Base-by-base conservation (phyloP, 2,329 filamentous ascomycete genomes). In the Diaporthe amygdali region DNA sequence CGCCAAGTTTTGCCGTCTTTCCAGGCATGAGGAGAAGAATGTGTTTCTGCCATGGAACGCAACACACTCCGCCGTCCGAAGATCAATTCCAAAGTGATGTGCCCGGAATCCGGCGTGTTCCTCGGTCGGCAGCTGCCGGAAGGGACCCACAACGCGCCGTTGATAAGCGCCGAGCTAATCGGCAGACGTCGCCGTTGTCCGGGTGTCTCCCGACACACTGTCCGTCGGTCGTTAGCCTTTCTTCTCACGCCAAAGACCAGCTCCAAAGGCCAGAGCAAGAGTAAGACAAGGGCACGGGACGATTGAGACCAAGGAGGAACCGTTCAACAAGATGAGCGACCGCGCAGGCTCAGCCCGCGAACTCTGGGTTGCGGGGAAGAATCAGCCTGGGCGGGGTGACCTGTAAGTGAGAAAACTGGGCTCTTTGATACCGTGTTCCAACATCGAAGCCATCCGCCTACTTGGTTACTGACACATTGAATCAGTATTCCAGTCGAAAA, bases 401-500 rank as follows among this genome's bases (percentile, higher is more conserved):
- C 37, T 74, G 75, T 77, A 20, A 73, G 75, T 74, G 34, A 51
- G 22, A 44, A 25, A 20, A 20, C 6, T n/a, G 14, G 9, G 30
- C 3, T 39, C 9, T 5, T 39, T 25, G 54, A 4, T 14, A n/a
- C 34, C 52, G 7, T 12, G 10, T 46, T 51, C 32, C 27, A 20
- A 20, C 27, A 20, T n/a, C 17, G 8, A n/a, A 22, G 12, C 22
- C 9, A 41, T 15, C 17, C 10, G 8, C 20, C 20, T 25, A 30
- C 8, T 4, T 12, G 0, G 4, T n/a, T 20, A 22, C 32, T 32
- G 3, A 41, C 8, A 49, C 37, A 46, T 17, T 3, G 9, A 41
- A 17, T 32, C 46, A 78, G 77, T 6, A 76, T 79, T 17, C 74
- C 74, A 15, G 69, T 79, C 7, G 76, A 79, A 39, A 71, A 78